phyloP scores from a whole-genome alignment of 108 stramenopile species.

The Aureococcus anophagefferens region DNA sequence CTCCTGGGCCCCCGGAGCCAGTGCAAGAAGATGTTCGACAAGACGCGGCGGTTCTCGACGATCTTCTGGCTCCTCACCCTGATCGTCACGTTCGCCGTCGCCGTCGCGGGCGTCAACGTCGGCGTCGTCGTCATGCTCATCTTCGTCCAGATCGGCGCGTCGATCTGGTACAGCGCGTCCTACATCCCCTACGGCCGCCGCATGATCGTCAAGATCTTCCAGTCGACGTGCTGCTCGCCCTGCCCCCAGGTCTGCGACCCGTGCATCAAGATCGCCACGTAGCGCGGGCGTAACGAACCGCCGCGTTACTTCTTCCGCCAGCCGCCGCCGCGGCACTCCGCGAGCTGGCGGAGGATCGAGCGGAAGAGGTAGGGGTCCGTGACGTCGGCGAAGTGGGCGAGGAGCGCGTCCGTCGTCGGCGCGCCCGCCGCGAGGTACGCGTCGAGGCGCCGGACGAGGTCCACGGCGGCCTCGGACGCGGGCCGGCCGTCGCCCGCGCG shows the following conservation, averaged over 20 bases:
- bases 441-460: background rate
- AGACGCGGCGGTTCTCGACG: slow-evolving; percentile 30
- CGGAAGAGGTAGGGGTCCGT: background rate
- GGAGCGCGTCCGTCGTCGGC: background rate
- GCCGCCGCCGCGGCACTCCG: background rate
- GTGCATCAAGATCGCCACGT: too few relatives aligned
- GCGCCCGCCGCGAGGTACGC: background rate
- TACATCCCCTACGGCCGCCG: slow-evolving; percentile 42
- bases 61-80: slow-evolving; percentile 34
- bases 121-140: slow-evolving; percentile 30
- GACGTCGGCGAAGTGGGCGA: background rate
- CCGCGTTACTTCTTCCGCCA: background rate
- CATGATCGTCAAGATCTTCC: slow-evolving; percentile 26
- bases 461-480: background rate
- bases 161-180: slow-evolving; percentile 39
- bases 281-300: too few relatives aligned
- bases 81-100: slow-evolving; percentile 32
- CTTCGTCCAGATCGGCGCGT: slow-evolving; percentile 32
- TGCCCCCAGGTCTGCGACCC: too few relatives aligned
- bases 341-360: background rate
- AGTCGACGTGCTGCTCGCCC: background rate
- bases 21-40: slow-evolving; percentile 47
- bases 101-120: slow-evolving; percentile 14
- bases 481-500: too few relatives aligned
- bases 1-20: slow-evolving; percentile 39